Evolutionary conservation across 208 protist species (phyloP).

Genomic region (Acanthamoeba lenticulata): DNA sequence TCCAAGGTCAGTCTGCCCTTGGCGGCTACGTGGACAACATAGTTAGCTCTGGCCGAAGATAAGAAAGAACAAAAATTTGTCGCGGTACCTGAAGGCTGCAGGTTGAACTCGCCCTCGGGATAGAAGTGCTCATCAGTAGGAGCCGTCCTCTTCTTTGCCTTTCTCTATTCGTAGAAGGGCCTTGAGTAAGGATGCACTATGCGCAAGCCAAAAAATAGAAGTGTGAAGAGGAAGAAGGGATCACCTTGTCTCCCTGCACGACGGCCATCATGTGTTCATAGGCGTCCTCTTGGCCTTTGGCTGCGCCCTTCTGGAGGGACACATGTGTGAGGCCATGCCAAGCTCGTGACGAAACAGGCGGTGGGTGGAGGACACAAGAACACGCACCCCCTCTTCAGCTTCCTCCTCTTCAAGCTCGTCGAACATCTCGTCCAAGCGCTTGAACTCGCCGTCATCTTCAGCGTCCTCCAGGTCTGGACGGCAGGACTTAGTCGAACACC

Average conservation of each 20-base stretch:
- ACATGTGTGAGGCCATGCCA: not conserved
- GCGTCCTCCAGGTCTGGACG: slow-evolving; percentile 1
- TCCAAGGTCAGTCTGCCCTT: slow-evolving; percentile 31
- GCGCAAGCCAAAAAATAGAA: not conserved
- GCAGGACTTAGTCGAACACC: not conserved
- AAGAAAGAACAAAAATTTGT: not conserved
- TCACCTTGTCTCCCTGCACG: slow-evolving; percentile 46
- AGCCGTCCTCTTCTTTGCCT: not conserved
- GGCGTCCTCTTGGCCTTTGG: not conserved
- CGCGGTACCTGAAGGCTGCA: not conserved
- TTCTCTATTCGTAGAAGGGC: not conserved
- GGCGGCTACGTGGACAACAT: not conserved
- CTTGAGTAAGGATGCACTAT: too few species aligned
- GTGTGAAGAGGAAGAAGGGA: not conserved
- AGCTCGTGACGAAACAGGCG: not conserved
- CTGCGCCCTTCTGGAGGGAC: not conserved
- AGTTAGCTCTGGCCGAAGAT: not conserved
- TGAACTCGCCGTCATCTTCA: slow-evolving; percentile 6
- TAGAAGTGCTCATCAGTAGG: slow-evolving; percentile 45
- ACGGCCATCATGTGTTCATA: slow-evolving; percentile 64
- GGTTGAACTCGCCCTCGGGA: slow-evolving; percentile 60
- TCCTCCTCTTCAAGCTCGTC: slow-evolving; percentile 47
- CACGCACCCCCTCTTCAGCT: not conserved
- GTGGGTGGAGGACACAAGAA: not conserved
- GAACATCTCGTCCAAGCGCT: slow-evolving; percentile 56